Base-by-base conservation (phyloP, 2,329 filamentous ascomycete genomes). In the Colletotrichum liaoningense region DNA sequence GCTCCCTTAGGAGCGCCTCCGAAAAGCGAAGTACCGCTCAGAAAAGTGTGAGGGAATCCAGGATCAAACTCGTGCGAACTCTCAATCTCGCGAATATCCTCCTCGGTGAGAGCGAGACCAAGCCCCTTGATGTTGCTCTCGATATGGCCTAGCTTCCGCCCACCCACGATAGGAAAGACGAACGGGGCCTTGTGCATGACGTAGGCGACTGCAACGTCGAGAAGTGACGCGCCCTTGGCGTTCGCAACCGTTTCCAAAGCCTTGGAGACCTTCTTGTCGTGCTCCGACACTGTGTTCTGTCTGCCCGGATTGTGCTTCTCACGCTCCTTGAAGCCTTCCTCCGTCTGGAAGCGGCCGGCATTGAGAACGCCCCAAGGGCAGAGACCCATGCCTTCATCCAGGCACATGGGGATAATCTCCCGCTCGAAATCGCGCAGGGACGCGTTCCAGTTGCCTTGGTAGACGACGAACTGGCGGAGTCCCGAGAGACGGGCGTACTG, bases 161-260 rank as follows among this genome's bases (percentile, higher is more conserved):
- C 88, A 5, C 90, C 91, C 9, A 91, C 83, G 49, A 92, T 88
- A 0, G 91, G 91, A 77, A 91, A 91, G 8, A 92, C 87, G 76
- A 91, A 87, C 0, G 89, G 86, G 0, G 88, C 83, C 79, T 92
- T 91, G 54, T 87, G 83, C 83, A 91, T 84, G 2, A 92, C 86
- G 75, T 92, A 92, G 1, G 91, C 90, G 14, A 93, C 79, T 2
- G 90, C 90, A 12, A 74, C 52, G 0, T 26, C 46, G 1, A 56
- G 67, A 2, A 74, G 58, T 12, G 69, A 62, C 2, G 72, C 67
- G 24, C 62, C 59, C 55, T 68, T 72, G 19, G 59, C 16, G n/a
- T 30, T 49, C 2, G 75, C 76, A 6, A 77, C 16, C n/a, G 63
- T 65, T 35, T 76, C 74, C 0, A 77, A 26, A 1, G 56, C 57